phyloP scores from a whole-genome alignment of 345 rosid genomes.

The Lenwebbia sp. region DNA sequence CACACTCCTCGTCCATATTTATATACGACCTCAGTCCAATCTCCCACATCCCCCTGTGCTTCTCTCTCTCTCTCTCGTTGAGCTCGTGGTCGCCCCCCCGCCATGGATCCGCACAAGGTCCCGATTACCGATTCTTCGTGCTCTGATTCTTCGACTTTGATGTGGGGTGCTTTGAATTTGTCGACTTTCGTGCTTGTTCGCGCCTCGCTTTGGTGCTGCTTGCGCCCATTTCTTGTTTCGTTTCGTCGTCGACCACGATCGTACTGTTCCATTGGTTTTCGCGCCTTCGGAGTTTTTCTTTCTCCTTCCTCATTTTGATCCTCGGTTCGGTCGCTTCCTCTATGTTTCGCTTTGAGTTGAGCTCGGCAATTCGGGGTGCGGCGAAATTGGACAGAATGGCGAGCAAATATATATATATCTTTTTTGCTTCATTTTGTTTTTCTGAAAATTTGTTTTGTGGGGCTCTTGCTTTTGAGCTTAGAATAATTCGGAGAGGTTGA shows the following conservation, averaged over 20 bases:
- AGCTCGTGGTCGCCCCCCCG: background rate
- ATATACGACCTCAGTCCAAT: background rate
- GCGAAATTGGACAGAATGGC: background rate
- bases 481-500: background rate
- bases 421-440: background rate
- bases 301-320: background rate
- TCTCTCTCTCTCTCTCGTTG: background rate
- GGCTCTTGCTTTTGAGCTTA: background rate
- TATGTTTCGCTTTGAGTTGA: background rate
- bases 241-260: background rate
- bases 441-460: background rate
- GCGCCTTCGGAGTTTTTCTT: background rate
- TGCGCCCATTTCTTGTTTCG: background rate
- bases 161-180: background rate
- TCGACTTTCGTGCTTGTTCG: background rate
- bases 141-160: background rate
- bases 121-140: background rate
- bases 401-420: too few species aligned
- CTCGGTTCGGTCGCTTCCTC: background rate
- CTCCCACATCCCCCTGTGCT: background rate
- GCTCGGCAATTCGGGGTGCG: background rate
- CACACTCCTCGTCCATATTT: background rate
- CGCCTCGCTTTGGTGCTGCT: background rate
- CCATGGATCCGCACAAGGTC: slow-evolving; percentile 21
- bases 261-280: background rate